Percentiles rank a stretch among this genome's conserved stretches.
phyloP scores from a whole-genome alignment of 495 filamentous ascomycete species.

The Hamigera avellanea region DNA sequence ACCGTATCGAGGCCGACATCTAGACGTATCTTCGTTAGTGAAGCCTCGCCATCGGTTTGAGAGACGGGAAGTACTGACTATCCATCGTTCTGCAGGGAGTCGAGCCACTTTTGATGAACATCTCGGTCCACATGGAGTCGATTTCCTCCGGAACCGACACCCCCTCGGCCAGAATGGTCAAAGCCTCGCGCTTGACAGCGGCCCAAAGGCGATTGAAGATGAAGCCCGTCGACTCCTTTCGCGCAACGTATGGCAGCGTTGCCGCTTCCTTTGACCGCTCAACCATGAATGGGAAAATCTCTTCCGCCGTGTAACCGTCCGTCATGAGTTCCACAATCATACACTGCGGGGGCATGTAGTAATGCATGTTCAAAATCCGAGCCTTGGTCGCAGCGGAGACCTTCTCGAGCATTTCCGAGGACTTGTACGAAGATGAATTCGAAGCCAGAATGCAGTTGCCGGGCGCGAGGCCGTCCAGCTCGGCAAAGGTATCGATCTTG shows the following conservation, averaged over 20 bases:
- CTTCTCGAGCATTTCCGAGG: conserved; percentile 30
- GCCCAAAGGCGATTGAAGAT: conserved; percentile 50
- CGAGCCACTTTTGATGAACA: conserved; percentile 18
- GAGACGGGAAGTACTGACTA: conserved; percentile 12
- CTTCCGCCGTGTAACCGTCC: conserved; percentile 30
- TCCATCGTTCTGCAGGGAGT: conserved; percentile 23
- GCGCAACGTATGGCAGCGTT: conserved; percentile 25
- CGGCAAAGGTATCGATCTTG: conserved; percentile 37
- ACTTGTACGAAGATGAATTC: conserved; percentile 38
- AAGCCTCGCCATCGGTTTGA: no score
- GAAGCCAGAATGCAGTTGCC: conserved; percentile 39
- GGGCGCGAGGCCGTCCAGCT: conserved; percentile 30
- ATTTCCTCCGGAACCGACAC: conserved; percentile 36
- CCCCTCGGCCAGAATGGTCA: conserved; percentile 38
- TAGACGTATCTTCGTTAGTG: no score
- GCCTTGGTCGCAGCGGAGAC: conserved; percentile 18
- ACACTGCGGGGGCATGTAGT: conserved; percentile 38
- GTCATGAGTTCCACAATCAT: conserved; percentile 46
- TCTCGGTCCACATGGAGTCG: conserved; percentile 29
- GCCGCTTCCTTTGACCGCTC: conserved; percentile 30
- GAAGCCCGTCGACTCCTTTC: conserved; percentile 41
- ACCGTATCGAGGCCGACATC: conserved; percentile 43
- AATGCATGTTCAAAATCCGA: conserved; percentile 37
- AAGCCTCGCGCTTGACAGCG: conserved; percentile 40
- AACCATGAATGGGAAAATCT: conserved; percentile 31